These are phyloP conservation scores for Pichia sp. DNA, from an alignment of 1,139 yeast genomes.

Conservation along the genomic window DNA sequence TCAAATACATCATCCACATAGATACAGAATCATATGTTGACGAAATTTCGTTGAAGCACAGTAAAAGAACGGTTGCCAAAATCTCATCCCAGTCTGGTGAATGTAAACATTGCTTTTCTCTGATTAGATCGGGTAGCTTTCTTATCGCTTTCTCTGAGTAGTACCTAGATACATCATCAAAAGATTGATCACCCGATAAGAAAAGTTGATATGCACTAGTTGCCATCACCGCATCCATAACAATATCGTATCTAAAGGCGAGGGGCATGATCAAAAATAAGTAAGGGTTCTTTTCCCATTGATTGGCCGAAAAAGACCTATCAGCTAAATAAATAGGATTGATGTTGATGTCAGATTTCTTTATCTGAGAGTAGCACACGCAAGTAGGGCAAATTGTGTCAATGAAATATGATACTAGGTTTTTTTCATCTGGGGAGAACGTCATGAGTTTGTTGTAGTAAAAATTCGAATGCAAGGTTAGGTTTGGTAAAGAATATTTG, in stretches of 20 bases:
- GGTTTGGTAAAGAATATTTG: neutral
- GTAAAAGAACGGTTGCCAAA: constrained; percentile 37
- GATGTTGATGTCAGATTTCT: neutral
- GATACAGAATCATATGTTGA: constrained; percentile 34
- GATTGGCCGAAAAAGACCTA: neutral
- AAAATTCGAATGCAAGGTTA: neutral
- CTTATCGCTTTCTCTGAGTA: constrained; percentile 32
- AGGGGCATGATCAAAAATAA: constrained; percentile 36
- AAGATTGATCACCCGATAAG: constrained; percentile 32
- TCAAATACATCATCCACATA: constrained; percentile 37
- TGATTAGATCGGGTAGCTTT: constrained; percentile 33
- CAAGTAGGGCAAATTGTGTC: constrained; percentile 36
- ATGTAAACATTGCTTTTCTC: constrained; percentile 25
- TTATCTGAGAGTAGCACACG: constrained; percentile 30
- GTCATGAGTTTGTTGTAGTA: neutral
- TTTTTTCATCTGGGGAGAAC: constrained; percentile 23
- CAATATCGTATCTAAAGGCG: constrained; percentile 32
- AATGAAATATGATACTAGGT: constrained; percentile 33
- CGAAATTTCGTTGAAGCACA: constrained; percentile 39
- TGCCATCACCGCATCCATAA: constrained; percentile 36
- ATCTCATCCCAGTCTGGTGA: constrained; percentile 38
- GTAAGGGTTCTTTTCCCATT: constrained; percentile 36
- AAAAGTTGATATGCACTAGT: constrained; percentile 36
- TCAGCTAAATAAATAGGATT: constrained; percentile 16
- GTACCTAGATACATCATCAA: constrained; percentile 28